Evolutionary conservation across 768 basidiomycete species (phyloP).

Genomic region (Lactarius evosmus): DNA sequence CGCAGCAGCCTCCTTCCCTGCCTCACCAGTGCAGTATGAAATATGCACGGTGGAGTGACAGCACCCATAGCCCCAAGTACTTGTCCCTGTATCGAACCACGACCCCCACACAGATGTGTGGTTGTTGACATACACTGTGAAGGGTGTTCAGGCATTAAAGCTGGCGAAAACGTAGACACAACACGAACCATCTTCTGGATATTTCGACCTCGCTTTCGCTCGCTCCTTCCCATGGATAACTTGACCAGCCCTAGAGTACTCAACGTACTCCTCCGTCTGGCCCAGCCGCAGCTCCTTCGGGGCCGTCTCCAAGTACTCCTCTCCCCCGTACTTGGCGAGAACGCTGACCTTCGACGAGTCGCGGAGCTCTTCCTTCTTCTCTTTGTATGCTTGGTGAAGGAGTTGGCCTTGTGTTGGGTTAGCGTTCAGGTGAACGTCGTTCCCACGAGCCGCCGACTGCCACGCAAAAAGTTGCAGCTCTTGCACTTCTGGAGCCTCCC

Average conservation of each 20-base stretch:
- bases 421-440: slow-evolving; percentile 92
- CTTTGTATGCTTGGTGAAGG: slow-evolving; percentile 82
- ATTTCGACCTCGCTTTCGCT: slow-evolving; percentile 86
- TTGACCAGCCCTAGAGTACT: slow-evolving; percentile 90
- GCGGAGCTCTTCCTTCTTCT: slow-evolving; percentile 90
- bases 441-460: slow-evolving; percentile 90
- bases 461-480: slow-evolving; percentile 94
- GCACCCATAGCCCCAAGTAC: slow-evolving; percentile 91
- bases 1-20: slow-evolving; percentile 72
- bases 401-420: slow-evolving; percentile 96
- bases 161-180: slow-evolving; percentile 9
- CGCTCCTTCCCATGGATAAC: slow-evolving; percentile 89
- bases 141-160: slow-evolving; percentile 18
- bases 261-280: slow-evolving; percentile 96
- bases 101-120: slow-evolving; percentile 98
- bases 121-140: slow-evolving; percentile 81
- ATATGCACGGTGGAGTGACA: slow-evolving; percentile 85
- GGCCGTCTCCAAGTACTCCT: slow-evolving; percentile 83
- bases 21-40: slow-evolving; percentile 89
- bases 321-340: slow-evolving; percentile 91
- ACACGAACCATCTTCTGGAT: slow-evolving; percentile 88
- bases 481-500: slow-evolving; percentile 91
- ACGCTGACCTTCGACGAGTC: slow-evolving; percentile 88
- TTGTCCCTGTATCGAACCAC: slow-evolving; percentile 71
- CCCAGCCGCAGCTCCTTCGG: slow-evolving; percentile 92